A percentile compares a stretch with the other conserved stretches of the same genome.
Conservation (phyloP, 2,329 filamentous ascomycete genomes). For the Colletotrichum eleusines region DNA sequence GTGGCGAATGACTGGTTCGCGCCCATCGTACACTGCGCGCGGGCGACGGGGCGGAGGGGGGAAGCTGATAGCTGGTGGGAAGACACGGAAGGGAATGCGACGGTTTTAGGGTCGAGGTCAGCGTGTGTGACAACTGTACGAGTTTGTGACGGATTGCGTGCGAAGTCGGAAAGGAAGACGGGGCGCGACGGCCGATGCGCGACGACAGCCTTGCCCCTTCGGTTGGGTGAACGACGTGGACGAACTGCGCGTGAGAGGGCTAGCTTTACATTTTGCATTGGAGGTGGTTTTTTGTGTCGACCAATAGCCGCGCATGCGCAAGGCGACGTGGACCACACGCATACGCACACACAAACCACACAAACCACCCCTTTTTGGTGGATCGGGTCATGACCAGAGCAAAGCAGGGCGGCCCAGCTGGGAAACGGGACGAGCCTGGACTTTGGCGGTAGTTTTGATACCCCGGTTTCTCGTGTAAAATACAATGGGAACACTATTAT, state of each 20-base stretch:
- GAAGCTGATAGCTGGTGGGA: not conserved
- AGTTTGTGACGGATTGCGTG: slow-evolving; percentile 22
- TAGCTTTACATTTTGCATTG: slow-evolving; percentile 28
- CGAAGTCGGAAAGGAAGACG: slow-evolving; percentile 26
- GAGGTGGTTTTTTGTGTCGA: slow-evolving; percentile 26
- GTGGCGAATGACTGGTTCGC: slow-evolving; percentile 25
- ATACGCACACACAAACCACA: slow-evolving; percentile 4
- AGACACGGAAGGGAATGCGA: slow-evolving; percentile 22
- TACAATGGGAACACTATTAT: slow-evolving; percentile 2
- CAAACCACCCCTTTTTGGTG: slow-evolving; percentile 16
- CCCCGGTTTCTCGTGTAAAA: slow-evolving; percentile 28
- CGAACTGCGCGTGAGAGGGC: slow-evolving; percentile 33
- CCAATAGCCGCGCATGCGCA: slow-evolving; percentile 23
- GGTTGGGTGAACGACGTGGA: slow-evolving; percentile 35
- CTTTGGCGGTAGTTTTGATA: slow-evolving; percentile 35
- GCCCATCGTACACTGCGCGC: slow-evolving; percentile 4
- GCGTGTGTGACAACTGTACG: slow-evolving; percentile 35
- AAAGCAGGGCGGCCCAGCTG: slow-evolving; percentile 9
- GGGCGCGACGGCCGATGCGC: slow-evolving; percentile 15
- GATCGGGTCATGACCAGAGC: slow-evolving; percentile 19
- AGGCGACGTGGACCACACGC: slow-evolving; percentile 30
- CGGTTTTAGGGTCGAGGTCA: slow-evolving; percentile 5
- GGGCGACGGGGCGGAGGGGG: slow-evolving; percentile 9
- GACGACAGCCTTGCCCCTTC: slow-evolving; percentile 37
- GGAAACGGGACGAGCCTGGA: slow-evolving; percentile 10